Evolutionary conservation across 2,329 filamentous ascomycete genomes (phyloP), one percentile per base, ranked within the genome.

Genomic region (Penicillium sp.): DNA sequence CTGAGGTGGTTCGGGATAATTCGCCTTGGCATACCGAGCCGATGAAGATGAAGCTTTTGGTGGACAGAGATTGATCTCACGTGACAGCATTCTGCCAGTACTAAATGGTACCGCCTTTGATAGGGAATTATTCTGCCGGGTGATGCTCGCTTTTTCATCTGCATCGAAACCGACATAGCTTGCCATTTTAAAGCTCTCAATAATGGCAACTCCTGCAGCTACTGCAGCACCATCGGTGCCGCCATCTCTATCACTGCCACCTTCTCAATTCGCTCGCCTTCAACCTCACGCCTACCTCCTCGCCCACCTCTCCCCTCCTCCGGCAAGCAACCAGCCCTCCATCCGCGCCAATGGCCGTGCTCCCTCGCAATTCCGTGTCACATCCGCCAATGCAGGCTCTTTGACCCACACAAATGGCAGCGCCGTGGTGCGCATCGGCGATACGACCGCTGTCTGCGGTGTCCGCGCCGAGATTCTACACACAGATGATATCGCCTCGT

Each of bases 361-460:
- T 2, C 80, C 87, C 6, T 73, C 78, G 24, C 79, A 90, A 60
- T 81, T 84, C 48, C 84, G 93, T 36, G 68, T 76, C 18, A 82
- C 86, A n/a, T 82, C 83, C 27, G 77, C 93, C 58, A 93, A 96
- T 69, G 82, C 82, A 0, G 86, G 87, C 22, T 93, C 88, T 18
- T 75, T 98, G 40, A 87, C 89, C 0, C 89, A 98, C 67, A 86
- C 89, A 46, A 85, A 95, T 64, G 93, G 93, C 42, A 94, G 88
- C 60, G 86, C 91, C 0, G 85, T 97, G 0, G 86, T 97, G 40
- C 82, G 93, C 28, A 76, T 87, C 42, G 93, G 93, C 38, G 88
- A 94, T 67, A 97, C 91, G 1, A 89, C 89, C 1, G 88, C 90
- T n/a, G 90, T 98, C 29, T 96, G 90, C 65, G 93, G 91, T 47